Conservation (phyloP, 2,329 filamentous ascomycete genomes). For the Zasmidium angulare region DNA sequence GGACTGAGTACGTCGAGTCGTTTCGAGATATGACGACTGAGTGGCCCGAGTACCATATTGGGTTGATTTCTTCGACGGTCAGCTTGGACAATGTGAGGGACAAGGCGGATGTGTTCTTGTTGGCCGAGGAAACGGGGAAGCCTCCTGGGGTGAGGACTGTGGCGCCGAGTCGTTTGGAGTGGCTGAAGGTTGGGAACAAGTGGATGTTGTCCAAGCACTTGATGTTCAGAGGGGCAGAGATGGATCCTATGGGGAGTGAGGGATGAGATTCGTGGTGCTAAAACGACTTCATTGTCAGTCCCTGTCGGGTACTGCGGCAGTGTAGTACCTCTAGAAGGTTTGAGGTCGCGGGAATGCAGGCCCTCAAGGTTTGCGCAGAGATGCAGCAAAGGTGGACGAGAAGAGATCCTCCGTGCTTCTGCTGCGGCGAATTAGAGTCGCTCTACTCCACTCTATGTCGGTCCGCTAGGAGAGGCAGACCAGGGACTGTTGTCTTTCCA, state of each 20-base stretch:
- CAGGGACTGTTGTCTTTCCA: too few species aligned
- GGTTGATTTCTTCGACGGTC: not conserved
- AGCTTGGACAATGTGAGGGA: not conserved
- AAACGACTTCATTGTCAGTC: too few species aligned
- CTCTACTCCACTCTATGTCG: too few species aligned
- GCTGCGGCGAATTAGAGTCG: too few species aligned
- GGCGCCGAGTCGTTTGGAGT: not conserved
- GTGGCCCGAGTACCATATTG: not conserved
- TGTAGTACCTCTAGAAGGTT: too few species aligned
- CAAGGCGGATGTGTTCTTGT: not conserved
- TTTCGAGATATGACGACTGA: not conserved
- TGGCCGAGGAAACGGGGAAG: not conserved
- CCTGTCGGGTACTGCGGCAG: too few species aligned
- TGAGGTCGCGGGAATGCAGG: too few species aligned
- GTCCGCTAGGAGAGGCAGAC: too few species aligned
- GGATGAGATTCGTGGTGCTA: not conserved
- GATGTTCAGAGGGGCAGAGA: not conserved
- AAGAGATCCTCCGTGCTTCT: too few species aligned
- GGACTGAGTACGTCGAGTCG: not conserved
- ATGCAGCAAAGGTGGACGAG: too few species aligned
- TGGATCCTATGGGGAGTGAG: not conserved
- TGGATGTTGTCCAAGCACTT: not conserved
- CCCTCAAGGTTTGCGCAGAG: too few species aligned
- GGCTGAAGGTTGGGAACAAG: not conserved
- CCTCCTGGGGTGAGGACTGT: constrained; percentile 37